A percentile compares a stretch with the other conserved stretches of the same genome.
Conservation (phyloP, 1,284 basidiomycete genomes). For the Pseudozyma thailandica region DNA sequence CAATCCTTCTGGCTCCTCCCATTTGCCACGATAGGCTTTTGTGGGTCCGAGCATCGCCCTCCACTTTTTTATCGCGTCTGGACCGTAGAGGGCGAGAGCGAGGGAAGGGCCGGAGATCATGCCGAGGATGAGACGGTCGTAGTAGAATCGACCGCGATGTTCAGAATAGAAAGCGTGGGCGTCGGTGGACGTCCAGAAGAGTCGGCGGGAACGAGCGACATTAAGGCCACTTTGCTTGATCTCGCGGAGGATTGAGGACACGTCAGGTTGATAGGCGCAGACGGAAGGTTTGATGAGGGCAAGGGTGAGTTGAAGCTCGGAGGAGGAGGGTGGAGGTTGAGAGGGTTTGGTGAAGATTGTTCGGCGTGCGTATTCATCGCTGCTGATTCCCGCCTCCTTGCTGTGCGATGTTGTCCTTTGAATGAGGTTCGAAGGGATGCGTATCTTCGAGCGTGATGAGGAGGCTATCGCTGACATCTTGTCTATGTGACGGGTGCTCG, state of each 20-base stretch:
- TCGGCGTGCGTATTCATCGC: too few relatives aligned
- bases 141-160: slow-evolving; percentile 65
- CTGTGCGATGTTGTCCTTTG: too few relatives aligned
- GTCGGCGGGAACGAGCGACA: slow-evolving; percentile 46
- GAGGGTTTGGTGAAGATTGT: slow-evolving; percentile 1
- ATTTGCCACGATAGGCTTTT: slow-evolving; percentile 62
- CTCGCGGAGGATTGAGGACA: slow-evolving; percentile 47
- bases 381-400: too few relatives aligned
- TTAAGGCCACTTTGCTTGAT: slow-evolving; percentile 48
- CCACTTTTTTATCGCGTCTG: slow-evolving; percentile 57
- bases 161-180: slow-evolving; percentile 64
- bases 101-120: slow-evolving; percentile 63
- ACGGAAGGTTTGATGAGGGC: slow-evolving; percentile 65
- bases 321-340: background rate
- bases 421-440: too few relatives aligned
- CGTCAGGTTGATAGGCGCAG: slow-evolving; percentile 59
- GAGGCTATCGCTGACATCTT: background rate
- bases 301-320: slow-evolving; percentile 55
- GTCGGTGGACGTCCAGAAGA: slow-evolving; percentile 60
- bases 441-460: too few relatives aligned
- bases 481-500: background rate
- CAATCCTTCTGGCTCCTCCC: slow-evolving; percentile 44
- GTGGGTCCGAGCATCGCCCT: slow-evolving; percentile 61
- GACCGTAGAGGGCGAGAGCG: slow-evolving; percentile 59
- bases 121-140: slow-evolving; percentile 60